Percentiles rank a stretch among this genome's conserved stretches.
Conservation (phyloP, 805 yeast species). For the Clavispora asparagi region DNA sequence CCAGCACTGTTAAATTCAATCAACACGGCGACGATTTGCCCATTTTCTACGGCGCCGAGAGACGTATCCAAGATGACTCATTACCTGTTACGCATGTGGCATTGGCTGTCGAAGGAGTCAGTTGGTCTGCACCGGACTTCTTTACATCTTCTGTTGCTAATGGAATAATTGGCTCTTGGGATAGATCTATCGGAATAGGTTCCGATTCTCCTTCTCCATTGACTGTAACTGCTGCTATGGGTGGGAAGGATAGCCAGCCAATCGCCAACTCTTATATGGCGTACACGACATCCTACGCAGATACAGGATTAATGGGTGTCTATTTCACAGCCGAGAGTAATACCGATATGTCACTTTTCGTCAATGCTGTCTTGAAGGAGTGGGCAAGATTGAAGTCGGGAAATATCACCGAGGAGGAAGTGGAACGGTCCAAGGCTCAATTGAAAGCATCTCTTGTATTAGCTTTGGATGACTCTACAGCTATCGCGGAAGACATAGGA, state of each 20-base stretch:
- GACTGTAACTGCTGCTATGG: conserved; percentile 59
- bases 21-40: conserved; percentile 71
- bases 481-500: conserved; percentile 96
- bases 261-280: conserved; percentile 95
- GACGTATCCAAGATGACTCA: conserved; percentile 73
- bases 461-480: conserved; percentile 90
- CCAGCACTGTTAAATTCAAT: conserved; percentile 64
- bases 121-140: conserved; percentile 95
- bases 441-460: conserved; percentile 85
- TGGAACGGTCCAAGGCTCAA: conserved; percentile 91
- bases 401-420: conserved; percentile 74
- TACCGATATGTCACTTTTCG: conserved; percentile 58
- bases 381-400: conserved; percentile 85
- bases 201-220: conserved; percentile 82
- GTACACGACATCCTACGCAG: conserved; percentile 94
- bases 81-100: conserved; percentile 90
- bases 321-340: conserved; percentile 81
- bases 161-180: conserved; percentile 97
- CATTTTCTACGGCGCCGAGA: conserved; percentile 78
- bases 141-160: conserved; percentile 94
- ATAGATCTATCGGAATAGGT: conserved; percentile 82
- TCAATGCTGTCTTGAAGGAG: conserved; percentile 74
- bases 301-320: conserved; percentile 97
- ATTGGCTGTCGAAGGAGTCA: conserved; percentile 93
- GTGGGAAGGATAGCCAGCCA: conserved; percentile 53